These are phyloP conservation scores for Epicoccum sorghinum DNA, from an alignment of 2,329 filamentous ascomycete genomes.

Conservation along the genomic window DNA sequence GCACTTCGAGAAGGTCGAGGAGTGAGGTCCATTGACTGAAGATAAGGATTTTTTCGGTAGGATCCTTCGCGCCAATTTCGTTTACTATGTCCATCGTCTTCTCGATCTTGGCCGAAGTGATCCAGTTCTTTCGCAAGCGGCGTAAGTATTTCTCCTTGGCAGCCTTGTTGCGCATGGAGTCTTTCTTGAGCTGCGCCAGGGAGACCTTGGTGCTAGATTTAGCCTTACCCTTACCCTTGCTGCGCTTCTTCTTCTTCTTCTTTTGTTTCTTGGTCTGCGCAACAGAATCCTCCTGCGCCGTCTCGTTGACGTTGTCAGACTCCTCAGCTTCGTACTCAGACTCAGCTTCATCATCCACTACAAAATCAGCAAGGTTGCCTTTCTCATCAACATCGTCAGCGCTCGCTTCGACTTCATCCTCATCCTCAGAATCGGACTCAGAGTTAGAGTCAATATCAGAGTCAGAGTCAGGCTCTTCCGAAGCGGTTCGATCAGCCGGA, in stretches of 20 bases:
- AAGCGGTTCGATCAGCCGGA: constrained; percentile 6
- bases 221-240: constrained; percentile 55
- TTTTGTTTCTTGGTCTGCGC: constrained; percentile 29
- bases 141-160: constrained; percentile 73
- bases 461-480: constrained; percentile 29
- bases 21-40: constrained; percentile 84
- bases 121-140: constrained; percentile 71
- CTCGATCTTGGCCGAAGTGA: constrained; percentile 76
- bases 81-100: constrained; percentile 70
- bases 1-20: constrained; percentile 77
- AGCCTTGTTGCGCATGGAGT: constrained; percentile 67
- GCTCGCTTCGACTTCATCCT: constrained; percentile 53
- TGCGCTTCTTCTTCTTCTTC: constrained; percentile 37
- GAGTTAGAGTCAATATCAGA: constrained; percentile 31
- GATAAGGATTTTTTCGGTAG: constrained; percentile 77
- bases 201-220: constrained; percentile 51
- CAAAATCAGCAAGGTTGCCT: constrained; percentile 57
- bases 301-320: constrained; percentile 1
- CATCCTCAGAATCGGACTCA: constrained; percentile 45
- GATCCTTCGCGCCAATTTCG: constrained; percentile 53
- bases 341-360: constrained; percentile 58
- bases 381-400: constrained; percentile 48
- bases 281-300: constrained; percentile 29
- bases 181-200: constrained; percentile 70
- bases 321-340: constrained; percentile 20